Percentiles rank a stretch among this genome's conserved stretches.
These are phyloP conservation scores for Yamadazyma phyllophila DNA, from an alignment of 805 yeast species.

Conservation along the genomic window DNA sequence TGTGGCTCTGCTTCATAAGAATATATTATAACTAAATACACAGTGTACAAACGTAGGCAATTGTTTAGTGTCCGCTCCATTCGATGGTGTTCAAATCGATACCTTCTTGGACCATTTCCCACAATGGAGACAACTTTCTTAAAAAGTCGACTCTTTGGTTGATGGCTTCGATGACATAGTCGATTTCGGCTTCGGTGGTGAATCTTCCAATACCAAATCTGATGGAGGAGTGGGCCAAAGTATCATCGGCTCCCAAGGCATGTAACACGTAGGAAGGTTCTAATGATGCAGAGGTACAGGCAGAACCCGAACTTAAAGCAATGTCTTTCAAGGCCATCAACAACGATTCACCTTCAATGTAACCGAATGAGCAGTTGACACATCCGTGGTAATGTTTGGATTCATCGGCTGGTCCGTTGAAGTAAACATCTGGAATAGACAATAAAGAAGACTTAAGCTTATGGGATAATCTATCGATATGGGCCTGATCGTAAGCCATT, in stretches of 20 bases:
- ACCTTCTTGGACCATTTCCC: slow-evolving; percentile 99
- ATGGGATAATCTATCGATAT: slow-evolving; percentile 68
- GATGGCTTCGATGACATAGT: slow-evolving; percentile 87
- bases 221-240: slow-evolving; percentile 96
- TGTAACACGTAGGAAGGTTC: slow-evolving; percentile 97
- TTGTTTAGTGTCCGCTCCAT: slow-evolving; percentile 88
- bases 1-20: too few relatives aligned
- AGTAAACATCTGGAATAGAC: slow-evolving; percentile 80
- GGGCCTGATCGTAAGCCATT: slow-evolving; percentile 66
- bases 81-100: slow-evolving; percentile 90
- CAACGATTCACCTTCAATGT: slow-evolving; percentile 96
- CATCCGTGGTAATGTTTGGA: slow-evolving; percentile 75
- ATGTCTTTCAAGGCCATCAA: slow-evolving; percentile 97
- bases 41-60: too few relatives aligned
- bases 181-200: slow-evolving; percentile 94
- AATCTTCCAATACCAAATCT: slow-evolving; percentile 97
- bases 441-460: slow-evolving; percentile 72
- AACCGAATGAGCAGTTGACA: slow-evolving; percentile 94
- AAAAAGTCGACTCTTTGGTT: slow-evolving; percentile 85
- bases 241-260: slow-evolving; percentile 97
- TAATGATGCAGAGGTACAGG: slow-evolving; percentile 97
- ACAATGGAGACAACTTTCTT: slow-evolving; percentile 89
- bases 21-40: too few relatives aligned
- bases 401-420: slow-evolving; percentile 76
- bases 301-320: slow-evolving; percentile 94